A percentile compares a stretch with the other conserved stretches of the same genome.
Conservation (phyloP, 2,329 filamentous ascomycete species). For the Aureobasidium sp. region DNA sequence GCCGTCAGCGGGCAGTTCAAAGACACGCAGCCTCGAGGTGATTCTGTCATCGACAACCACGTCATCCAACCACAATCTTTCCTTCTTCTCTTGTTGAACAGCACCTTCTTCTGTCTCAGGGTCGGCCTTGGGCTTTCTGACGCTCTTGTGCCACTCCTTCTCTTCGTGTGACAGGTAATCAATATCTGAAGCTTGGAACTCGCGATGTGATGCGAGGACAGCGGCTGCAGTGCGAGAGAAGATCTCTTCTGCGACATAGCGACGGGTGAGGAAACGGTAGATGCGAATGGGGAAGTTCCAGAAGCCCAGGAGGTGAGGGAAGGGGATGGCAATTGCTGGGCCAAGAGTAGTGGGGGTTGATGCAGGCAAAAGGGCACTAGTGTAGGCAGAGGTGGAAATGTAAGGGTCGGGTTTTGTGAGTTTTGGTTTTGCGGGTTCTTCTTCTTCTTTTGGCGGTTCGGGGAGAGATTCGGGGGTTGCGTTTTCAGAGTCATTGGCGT, state of each 20-base stretch:
- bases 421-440: slow-evolving; percentile 39
- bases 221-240: slow-evolving; percentile 81
- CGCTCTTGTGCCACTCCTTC: slow-evolving; percentile 74
- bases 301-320: slow-evolving; percentile 90
- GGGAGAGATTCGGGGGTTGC: slow-evolving; percentile 7
- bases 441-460: slow-evolving; percentile 22
- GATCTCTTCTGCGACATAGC: slow-evolving; percentile 76
- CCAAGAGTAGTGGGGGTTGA: slow-evolving; percentile 63
- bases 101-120: slow-evolving; percentile 35
- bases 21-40: slow-evolving; percentile 69
- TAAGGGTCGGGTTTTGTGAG: slow-evolving; percentile 61
- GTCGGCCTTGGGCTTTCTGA: slow-evolving; percentile 42
- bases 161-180: slow-evolving; percentile 62
- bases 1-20: slow-evolving; percentile 47
- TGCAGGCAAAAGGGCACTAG: slow-evolving; percentile 53
- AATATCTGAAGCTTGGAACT: slow-evolving; percentile 55
- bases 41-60: slow-evolving; percentile 71
- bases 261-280: slow-evolving; percentile 78
- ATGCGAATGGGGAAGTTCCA: slow-evolving; percentile 79
- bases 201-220: slow-evolving; percentile 54
- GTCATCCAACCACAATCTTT: slow-evolving; percentile 59
- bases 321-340: slow-evolving; percentile 62
- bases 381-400: slow-evolving; percentile 65
- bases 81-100: not conserved
- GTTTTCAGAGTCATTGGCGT: not conserved